Percentiles rank a stretch among this genome's conserved stretches.
Evolutionary conservation across 176 grass and related monocot genomes (phyloP).

Genomic region (Chloris gayana): DNA sequence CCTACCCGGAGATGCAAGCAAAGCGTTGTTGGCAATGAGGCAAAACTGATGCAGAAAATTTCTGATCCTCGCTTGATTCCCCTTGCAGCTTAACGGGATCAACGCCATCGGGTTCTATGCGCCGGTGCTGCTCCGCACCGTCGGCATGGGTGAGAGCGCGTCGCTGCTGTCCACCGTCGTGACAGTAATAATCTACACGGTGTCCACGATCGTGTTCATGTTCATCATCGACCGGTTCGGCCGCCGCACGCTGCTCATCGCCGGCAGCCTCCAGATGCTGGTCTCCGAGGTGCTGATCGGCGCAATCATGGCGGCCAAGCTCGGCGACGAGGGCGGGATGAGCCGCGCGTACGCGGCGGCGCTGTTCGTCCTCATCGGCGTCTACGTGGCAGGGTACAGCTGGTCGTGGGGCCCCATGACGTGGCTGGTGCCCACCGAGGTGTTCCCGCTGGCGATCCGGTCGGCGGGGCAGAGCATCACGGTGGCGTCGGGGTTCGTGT

Average conservation of each 20-base stretch:
- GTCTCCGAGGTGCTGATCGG: slow-evolving; percentile 39
- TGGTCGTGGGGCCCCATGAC: slow-evolving; percentile 59
- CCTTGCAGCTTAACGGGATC: slow-evolving; percentile 38
- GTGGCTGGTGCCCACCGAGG: slow-evolving; percentile 49
- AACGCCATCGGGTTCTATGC: slow-evolving; percentile 56
- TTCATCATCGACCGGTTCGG: slow-evolving; percentile 46
- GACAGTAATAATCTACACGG: slow-evolving; percentile 16
- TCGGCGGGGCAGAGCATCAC: slow-evolving; percentile 44
- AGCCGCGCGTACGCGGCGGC: neutral
- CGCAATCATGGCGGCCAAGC: slow-evolving; percentile 31
- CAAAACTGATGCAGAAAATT: neutral
- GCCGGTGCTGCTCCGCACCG: slow-evolving; percentile 45
- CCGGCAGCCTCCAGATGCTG: slow-evolving; percentile 43
- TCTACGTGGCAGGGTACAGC: slow-evolving; percentile 47
- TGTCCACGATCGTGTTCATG: slow-evolving; percentile 20
- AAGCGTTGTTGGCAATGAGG: neutral
- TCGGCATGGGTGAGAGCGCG: slow-evolving; percentile 54
- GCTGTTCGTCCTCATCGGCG: slow-evolving; percentile 44
- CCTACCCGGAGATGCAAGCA: neutral
- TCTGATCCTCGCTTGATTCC: neutral
- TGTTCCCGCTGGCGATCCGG: slow-evolving; percentile 50
- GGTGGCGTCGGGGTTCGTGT: slow-evolving; percentile 40
- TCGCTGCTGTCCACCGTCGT: slow-evolving; percentile 44
- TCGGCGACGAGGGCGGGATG: slow-evolving; percentile 38
- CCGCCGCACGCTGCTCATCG: slow-evolving; percentile 34